Evolutionary conservation across 2,329 filamentous ascomycete species (phyloP).

Genomic region (Aspergillaceae sp.): DNA sequence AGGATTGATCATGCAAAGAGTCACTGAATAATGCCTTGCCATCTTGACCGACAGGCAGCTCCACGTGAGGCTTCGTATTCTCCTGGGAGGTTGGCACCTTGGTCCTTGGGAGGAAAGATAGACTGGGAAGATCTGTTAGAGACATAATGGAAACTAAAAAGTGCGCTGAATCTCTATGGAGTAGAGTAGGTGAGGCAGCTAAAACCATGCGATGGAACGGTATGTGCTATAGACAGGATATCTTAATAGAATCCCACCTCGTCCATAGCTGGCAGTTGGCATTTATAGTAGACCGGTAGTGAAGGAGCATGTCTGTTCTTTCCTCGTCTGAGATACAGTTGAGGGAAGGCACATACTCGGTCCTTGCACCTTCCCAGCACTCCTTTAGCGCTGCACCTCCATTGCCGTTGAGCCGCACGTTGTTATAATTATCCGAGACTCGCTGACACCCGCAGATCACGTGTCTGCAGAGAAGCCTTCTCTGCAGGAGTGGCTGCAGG

Average conservation of each 20-base stretch:
- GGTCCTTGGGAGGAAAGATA: neutral
- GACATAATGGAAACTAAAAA: neutral
- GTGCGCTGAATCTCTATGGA: neutral
- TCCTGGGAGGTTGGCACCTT: neutral
- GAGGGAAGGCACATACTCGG: too few relatives aligned
- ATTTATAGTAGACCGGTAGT: too few relatives aligned
- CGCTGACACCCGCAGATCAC: too few relatives aligned
- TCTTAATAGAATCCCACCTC: neutral
- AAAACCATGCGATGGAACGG: neutral
- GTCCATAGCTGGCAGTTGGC: too few relatives aligned
- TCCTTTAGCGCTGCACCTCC: too few relatives aligned
- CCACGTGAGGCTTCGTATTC: neutral
- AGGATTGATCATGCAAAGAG: neutral
- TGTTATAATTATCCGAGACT: too few relatives aligned
- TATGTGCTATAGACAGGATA: neutral
- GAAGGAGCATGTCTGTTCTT: neutral
- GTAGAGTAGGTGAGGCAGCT: neutral
- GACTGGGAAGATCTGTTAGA: neutral
- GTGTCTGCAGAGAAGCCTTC: too few relatives aligned
- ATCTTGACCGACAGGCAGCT: neutral
- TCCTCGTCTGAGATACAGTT: too few relatives aligned
- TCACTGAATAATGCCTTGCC: slow-evolving; percentile 4
- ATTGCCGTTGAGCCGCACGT: too few relatives aligned
- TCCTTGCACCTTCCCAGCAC: too few relatives aligned
- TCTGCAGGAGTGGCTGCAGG: too few relatives aligned